Conservation (phyloP, 1,284 basidiomycete species). For the Heterobasidion occidentale region DNA sequence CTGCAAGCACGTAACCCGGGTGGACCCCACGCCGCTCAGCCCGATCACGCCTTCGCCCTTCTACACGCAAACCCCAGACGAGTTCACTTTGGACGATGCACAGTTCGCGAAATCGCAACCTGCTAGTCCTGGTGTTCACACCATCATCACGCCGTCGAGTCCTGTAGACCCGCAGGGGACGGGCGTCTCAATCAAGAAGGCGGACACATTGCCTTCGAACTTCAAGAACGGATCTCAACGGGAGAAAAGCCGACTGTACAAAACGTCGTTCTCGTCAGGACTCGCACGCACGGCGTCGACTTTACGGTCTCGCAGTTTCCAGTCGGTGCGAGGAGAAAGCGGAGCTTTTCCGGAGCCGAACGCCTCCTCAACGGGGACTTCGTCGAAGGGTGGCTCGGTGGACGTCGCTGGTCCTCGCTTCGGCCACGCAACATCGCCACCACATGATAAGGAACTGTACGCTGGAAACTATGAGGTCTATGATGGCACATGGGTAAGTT, state of each 20-base stretch:
- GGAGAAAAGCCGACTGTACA: not conserved
- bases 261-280: not conserved
- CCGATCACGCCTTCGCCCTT: constrained; percentile 11
- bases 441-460: constrained; percentile 7
- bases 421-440: constrained; percentile 13
- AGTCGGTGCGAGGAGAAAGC: not conserved
- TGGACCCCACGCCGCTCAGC: constrained; percentile 16
- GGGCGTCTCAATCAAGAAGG: not conserved
- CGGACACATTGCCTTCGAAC: not conserved
- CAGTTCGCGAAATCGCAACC: not conserved
- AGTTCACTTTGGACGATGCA: not conserved
- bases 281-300: not conserved
- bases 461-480: constrained; percentile 59
- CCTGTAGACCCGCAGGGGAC: not conserved
- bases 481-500: constrained; percentile 36
- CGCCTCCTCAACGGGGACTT: not conserved
- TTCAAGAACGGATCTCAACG: not conserved
- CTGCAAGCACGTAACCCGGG: constrained; percentile 53
- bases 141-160: not conserved
- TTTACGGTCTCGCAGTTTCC: not conserved
- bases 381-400: constrained; percentile 15
- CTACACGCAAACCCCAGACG: constrained; percentile 3
- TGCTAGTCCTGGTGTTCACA: not conserved
- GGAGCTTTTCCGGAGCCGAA: not conserved
- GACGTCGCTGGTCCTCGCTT: constrained; percentile 46